phyloP scores from a whole-genome alignment of 257 asterid species.

The Ophiorrhiza pumila region DNA sequence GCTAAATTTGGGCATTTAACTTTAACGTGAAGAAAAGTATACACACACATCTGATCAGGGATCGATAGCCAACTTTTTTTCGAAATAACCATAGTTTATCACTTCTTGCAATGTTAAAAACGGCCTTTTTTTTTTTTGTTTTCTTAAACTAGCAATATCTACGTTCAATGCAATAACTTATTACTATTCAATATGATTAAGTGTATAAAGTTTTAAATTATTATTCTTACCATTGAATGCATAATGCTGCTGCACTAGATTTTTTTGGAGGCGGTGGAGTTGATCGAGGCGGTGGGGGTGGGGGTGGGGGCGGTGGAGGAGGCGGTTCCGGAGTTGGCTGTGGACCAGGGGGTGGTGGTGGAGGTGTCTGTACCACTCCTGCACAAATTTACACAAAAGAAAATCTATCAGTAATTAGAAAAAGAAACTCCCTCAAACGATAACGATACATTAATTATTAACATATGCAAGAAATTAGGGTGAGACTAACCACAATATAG shows the following conservation, averaged over 20 bases:
- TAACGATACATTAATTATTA: too few species aligned
- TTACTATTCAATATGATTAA: slow-evolving; percentile 36
- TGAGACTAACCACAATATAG: slow-evolving; percentile 53
- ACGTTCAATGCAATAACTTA: background rate
- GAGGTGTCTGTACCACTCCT: slow-evolving; percentile 42
- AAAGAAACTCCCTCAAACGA: background rate
- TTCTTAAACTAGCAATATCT: too few species aligned
- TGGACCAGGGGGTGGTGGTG: slow-evolving; percentile 24
- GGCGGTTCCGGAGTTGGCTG: background rate
- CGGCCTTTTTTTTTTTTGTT: too few species aligned
- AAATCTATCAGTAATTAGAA: too few species aligned
- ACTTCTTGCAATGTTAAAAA: too few species aligned
- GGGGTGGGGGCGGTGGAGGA: slow-evolving; percentile 28
- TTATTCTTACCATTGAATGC: slow-evolving; percentile 29
- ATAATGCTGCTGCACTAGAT: slow-evolving; percentile 27
- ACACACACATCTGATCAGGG: too few species aligned
- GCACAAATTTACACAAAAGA: background rate
- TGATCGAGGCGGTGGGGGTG: slow-evolving; percentile 17
- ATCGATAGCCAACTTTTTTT: too few species aligned
- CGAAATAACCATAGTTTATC: too few species aligned
- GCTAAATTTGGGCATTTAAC: too few species aligned
- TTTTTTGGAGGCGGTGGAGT: slow-evolving; percentile 27
- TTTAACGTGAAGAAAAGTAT: too few species aligned
- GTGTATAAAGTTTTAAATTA: too few species aligned
- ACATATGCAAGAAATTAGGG: too few species aligned